Evolutionary conservation across 495 filamentous ascomycete species (phyloP).

Genomic region (Daldinia bambusicola): DNA sequence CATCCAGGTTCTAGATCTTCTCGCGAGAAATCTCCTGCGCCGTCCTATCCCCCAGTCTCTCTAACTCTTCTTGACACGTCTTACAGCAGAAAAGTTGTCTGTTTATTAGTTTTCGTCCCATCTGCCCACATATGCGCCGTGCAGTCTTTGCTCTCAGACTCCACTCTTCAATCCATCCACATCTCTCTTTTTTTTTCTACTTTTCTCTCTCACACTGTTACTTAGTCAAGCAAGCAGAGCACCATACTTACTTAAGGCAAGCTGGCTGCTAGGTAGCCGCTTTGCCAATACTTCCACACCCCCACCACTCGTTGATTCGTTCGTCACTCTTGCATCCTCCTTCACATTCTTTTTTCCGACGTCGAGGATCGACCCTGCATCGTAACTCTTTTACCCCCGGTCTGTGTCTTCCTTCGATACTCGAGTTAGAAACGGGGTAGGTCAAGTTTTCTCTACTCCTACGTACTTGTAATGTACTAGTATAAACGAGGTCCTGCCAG

Average conservation of each 20-base stretch:
- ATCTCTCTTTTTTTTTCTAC: slow-evolving; percentile 14
- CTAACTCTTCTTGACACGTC: slow-evolving; percentile 43
- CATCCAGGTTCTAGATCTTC: slow-evolving; percentile 42
- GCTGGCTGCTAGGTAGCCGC: slow-evolving; percentile 44
- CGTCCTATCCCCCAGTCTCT: slow-evolving; percentile 39
- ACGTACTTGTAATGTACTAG: slow-evolving; percentile 29
- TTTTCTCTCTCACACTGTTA: slow-evolving; percentile 21
- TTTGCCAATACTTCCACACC: slow-evolving; percentile 45
- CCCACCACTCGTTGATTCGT: slow-evolving; percentile 46
- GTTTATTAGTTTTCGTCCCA: slow-evolving; percentile 46
- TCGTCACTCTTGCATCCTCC: slow-evolving; percentile 46
- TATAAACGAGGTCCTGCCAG: slow-evolving; percentile 41
- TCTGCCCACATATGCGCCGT: slow-evolving; percentile 44
- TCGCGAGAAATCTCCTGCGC: slow-evolving; percentile 41
- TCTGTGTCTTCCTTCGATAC: slow-evolving; percentile 41
- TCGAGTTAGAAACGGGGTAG: slow-evolving; percentile 47
- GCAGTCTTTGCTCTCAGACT: slow-evolving; percentile 33
- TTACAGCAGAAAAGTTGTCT: slow-evolving; percentile 42
- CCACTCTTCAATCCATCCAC: slow-evolving; percentile 45
- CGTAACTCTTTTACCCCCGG: slow-evolving; percentile 42
- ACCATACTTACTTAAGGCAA: slow-evolving; percentile 31
- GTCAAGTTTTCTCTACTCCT: slow-evolving; percentile 26
- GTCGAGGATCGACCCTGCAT: slow-evolving; percentile 51
- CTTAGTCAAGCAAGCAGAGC: slow-evolving; percentile 36
- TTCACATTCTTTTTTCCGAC: slow-evolving; percentile 45